These are phyloP conservation scores for Fistulifera pelliculosa DNA, from an alignment of 108 stramenopile species.

Conservation along the genomic window DNA sequence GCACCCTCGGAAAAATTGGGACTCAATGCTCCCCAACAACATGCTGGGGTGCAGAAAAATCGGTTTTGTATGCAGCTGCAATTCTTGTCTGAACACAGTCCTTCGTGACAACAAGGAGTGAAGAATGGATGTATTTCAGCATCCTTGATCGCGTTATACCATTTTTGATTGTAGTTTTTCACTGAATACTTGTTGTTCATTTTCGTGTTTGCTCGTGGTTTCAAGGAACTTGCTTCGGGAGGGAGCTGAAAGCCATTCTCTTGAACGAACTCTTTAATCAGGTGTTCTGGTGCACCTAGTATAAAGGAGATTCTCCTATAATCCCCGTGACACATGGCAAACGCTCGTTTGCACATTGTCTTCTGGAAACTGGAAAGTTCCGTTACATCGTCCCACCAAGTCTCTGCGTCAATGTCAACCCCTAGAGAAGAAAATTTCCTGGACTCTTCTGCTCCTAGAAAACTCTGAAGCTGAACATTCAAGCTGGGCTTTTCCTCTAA, in stretches of 20 bases:
- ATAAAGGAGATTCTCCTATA: not conserved
- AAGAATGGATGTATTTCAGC: slow-evolving; percentile 1
- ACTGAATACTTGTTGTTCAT: slow-evolving; percentile 9
- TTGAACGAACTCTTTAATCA: not conserved
- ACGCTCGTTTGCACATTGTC: slow-evolving; percentile 9
- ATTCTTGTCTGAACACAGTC: slow-evolving; percentile 46
- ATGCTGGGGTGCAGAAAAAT: slow-evolving; percentile 71
- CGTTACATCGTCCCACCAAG: not conserved
- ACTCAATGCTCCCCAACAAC: slow-evolving; percentile 48
- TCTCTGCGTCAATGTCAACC: not conserved
- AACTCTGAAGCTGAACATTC: not conserved
- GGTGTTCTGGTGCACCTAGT: not conserved
- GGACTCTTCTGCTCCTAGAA: not conserved
- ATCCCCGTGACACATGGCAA: slow-evolving; percentile 9
- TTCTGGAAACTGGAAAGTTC: slow-evolving; percentile 7
- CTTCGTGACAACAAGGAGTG: slow-evolving; percentile 58
- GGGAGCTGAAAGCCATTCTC: not conserved
- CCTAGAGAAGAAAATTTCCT: not conserved
- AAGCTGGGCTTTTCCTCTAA: not conserved
- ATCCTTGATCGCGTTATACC: slow-evolving; percentile 1
- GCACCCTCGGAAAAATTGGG: slow-evolving; percentile 70
- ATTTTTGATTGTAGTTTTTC: slow-evolving; percentile 10
- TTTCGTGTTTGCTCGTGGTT: not conserved
- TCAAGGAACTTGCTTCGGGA: not conserved
- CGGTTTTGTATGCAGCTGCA: slow-evolving; percentile 59